Evolutionary conservation across 73 alveolate genomes (phyloP), one percentile per base, ranked within the genome.

Genomic region (Durusdinium trenchii): DNA sequence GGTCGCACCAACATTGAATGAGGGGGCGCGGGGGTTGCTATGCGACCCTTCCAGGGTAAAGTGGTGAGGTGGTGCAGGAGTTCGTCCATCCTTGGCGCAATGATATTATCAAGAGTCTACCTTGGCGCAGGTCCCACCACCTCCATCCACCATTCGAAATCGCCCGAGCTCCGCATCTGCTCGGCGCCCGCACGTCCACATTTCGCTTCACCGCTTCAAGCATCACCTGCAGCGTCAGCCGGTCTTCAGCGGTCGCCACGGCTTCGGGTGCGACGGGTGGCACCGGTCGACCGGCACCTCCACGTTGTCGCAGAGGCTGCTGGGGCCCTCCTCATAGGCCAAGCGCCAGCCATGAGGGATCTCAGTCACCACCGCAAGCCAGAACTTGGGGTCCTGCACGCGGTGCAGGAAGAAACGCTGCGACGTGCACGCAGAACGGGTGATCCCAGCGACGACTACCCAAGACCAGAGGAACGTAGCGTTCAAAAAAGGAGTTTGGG

Each of bases 161-260:
- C 0, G 18, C 30, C 73, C 73, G 30, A 23, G 73, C 30, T 60
- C 18, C 73, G 7, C n/a, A 60, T 60, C 30, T 60, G 18, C 30
- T 60, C 35, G 54, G 85, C 7, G 18, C 42, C 78, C 71, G 28
- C 32, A 84, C 98, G 30, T 91, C 98, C 89, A 91, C 89, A 46
- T 91, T 91, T 46, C 52, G 87, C 98, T 69, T 91, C 83, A 91
- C 98, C 10, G 98, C 98, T 35, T 69, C 98, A 87, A 91, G 64
- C 98, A 91, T 91, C 45, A 91, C 98, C 97, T 89, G 45, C 43
- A 16, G 20, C 36, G 32, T 35, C 36, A 7, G 36, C 69, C 69
- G 69, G 32, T 23, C 12, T 16, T 16, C 32, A 57, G 23, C 23
- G 69, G 32, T 23, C 69, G 23, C 12, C 32, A 57, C 69, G 23